These are phyloP conservation scores for Suillus cothurnatus DNA, from an alignment of 768 basidiomycete species.

Conservation along the genomic window DNA sequence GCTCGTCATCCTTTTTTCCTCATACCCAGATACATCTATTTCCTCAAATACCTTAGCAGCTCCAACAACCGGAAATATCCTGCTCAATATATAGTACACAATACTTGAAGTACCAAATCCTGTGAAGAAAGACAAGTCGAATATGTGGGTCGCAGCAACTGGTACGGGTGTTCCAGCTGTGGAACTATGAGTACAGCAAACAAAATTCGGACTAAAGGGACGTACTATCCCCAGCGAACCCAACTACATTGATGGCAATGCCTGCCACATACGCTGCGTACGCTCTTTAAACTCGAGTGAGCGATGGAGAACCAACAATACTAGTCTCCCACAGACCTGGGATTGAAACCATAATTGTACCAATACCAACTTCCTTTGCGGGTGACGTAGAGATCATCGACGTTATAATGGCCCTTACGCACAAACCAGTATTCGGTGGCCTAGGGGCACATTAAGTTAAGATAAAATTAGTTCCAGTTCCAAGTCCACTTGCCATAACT, in stretches of 20 bases:
- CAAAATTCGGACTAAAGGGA: slow-evolving; percentile 8
- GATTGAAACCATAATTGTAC: slow-evolving; percentile 71
- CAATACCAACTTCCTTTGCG: slow-evolving; percentile 64
- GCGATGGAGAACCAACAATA: background rate
- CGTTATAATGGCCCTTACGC: slow-evolving; percentile 60
- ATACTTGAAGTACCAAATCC: slow-evolving; percentile 68
- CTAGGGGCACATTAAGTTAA: slow-evolving; percentile 30
- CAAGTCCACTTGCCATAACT: slow-evolving; percentile 51
- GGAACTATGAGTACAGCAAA: background rate
- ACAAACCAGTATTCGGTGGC: slow-evolving; percentile 76
- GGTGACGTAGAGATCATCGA: slow-evolving; percentile 65
- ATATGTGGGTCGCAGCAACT: slow-evolving; percentile 66
- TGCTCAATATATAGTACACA: slow-evolving; percentile 57
- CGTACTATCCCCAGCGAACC: slow-evolving; percentile 70
- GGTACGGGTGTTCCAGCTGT: slow-evolving; percentile 59
- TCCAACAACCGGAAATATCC: slow-evolving; percentile 56
- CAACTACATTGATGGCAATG: slow-evolving; percentile 76
- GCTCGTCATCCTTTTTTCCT: slow-evolving; percentile 6
- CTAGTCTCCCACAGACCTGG: slow-evolving; percentile 42
- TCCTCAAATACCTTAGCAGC: slow-evolving; percentile 49
- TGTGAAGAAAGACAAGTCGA: slow-evolving; percentile 76
- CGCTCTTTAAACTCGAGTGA: slow-evolving; percentile 37
- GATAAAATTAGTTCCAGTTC: no score
- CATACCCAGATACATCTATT: slow-evolving; percentile 44
- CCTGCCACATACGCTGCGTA: slow-evolving; percentile 67